Percentiles rank a stretch among this genome's conserved stretches.
Evolutionary conservation across 225 moss, liverwort and hornwort species (phyloP).

Genomic region (Neckera pumila): DNA sequence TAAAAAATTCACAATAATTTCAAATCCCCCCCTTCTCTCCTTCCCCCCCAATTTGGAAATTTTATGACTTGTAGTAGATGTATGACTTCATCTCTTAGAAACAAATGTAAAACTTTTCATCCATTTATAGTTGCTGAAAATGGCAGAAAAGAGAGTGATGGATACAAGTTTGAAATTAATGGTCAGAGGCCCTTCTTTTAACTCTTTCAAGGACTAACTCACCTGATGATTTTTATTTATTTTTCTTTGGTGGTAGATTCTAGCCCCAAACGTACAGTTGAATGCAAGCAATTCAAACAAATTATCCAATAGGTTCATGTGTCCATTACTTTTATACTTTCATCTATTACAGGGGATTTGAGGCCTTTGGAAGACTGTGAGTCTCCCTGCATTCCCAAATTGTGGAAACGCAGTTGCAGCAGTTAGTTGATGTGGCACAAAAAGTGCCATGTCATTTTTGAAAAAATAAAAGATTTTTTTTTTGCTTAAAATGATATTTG

Average conservation of each 20-base stretch:
- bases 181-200: accelerated
- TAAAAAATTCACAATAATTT: no score
- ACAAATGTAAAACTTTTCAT: accelerated
- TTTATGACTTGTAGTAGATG: background rate
- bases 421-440: no score
- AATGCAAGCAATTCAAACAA: accelerated
- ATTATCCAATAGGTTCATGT: background rate
- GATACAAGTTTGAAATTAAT: background rate
- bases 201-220: accelerated
- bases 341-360: no score
- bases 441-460: no score
- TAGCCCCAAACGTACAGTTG: no score
- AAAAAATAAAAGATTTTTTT: no score
- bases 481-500: no score
- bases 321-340: background rate
- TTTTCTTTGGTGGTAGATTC: accelerated
- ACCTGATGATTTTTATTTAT: background rate
- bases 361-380: no score
- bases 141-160: accelerated
- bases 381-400: no score
- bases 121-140: background rate
- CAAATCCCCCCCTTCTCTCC: no score
- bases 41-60: no score
- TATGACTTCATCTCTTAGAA: accelerated
- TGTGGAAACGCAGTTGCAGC: no score